A percentile compares a stretch with the other conserved stretches of the same genome.
phyloP scores from a whole-genome alignment of 2,329 filamentous ascomycete species.

The Ceratocystis eucalypticola region DNA sequence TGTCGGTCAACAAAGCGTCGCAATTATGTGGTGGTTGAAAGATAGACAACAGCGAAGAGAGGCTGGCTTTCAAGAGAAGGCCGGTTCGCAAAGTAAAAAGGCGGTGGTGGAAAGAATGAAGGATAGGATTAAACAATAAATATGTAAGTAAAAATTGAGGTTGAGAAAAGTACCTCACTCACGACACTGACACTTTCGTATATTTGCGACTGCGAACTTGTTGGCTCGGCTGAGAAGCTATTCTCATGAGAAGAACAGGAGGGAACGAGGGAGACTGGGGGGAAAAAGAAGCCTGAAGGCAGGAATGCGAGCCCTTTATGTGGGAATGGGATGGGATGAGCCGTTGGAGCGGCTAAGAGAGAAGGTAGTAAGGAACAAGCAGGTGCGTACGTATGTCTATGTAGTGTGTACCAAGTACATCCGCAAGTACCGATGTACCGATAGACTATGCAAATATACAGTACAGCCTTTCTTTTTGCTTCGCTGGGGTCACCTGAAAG shows the following conservation, averaged over 20 bases:
- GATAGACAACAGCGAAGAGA: background rate
- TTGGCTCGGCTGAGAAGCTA: background rate
- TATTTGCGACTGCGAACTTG: background rate
- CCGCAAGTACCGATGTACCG: background rate
- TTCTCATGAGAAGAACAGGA: background rate
- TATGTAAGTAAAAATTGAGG: background rate
- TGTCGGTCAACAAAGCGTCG: slow-evolving; percentile 6
- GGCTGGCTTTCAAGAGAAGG: slow-evolving; percentile 6
- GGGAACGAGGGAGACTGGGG: background rate
- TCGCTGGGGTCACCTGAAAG: background rate
- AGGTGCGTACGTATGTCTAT: background rate
- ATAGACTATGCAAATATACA: background rate
- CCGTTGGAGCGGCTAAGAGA: background rate
- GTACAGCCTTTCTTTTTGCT: background rate
- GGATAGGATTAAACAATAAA: background rate
- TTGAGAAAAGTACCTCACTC: background rate
- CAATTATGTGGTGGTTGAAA: slow-evolving; percentile 10
- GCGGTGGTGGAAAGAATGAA: background rate
- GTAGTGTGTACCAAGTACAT: background rate
- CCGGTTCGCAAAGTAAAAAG: background rate
- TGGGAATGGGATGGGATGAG: slow-evolving; percentile 1
- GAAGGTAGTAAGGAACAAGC: background rate
- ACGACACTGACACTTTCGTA: background rate
- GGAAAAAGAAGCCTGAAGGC: background rate
- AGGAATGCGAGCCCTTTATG: slow-evolving; percentile 8